Evolutionary conservation across 179 eudicot genomes (phyloP).

Genomic region (Beta lomatogona): DNA sequence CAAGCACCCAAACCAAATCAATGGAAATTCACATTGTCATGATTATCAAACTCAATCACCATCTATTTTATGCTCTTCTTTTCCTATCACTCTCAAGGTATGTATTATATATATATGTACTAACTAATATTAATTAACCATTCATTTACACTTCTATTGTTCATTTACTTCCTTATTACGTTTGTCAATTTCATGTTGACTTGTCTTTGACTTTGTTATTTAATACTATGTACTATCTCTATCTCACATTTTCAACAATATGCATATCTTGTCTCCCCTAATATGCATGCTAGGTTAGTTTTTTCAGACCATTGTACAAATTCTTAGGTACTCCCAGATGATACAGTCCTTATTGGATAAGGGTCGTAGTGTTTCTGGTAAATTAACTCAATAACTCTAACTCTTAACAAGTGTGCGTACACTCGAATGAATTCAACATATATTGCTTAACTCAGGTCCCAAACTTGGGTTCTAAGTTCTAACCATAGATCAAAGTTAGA

Average conservation of each 20-base stretch:
- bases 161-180: slow-evolving; percentile 7
- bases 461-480: no score
- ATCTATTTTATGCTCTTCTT: slow-evolving; percentile 33
- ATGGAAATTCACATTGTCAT: slow-evolving; percentile 19
- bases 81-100: slow-evolving; percentile 50
- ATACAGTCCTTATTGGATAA: no score
- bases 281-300: background rate
- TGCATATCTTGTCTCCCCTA: background rate
- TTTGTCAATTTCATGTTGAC: slow-evolving; percentile 28
- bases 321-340: no score
- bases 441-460: no score
- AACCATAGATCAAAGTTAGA: no score
- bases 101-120: no score
- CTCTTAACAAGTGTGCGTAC: no score
- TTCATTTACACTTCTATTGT: background rate
- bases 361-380: no score
- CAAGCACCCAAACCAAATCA: slow-evolving; percentile 29
- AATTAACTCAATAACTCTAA: no score
- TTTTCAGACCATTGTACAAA: no score
- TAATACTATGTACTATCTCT: background rate
- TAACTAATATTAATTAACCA: background rate
- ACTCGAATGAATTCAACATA: no score
- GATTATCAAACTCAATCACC: slow-evolving; percentile 29
- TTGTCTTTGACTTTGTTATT: slow-evolving; percentile 1
- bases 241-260: background rate